Evolutionary conservation across 2,329 filamentous ascomycete species (phyloP).

Genomic region (Hypomyces rosellus): DNA sequence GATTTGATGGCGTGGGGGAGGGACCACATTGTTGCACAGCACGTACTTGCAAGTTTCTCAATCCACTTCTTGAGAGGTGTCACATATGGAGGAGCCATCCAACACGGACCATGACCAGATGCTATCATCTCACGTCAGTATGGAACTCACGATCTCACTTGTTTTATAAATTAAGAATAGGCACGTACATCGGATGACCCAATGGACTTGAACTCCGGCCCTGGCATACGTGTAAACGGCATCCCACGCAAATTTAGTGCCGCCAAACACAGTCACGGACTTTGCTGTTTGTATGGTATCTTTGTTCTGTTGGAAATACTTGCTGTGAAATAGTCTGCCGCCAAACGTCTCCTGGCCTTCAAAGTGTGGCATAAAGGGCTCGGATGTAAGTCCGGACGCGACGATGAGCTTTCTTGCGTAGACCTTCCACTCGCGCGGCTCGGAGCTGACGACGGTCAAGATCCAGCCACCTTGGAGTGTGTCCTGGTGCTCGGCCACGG

Average conservation of each 20-base stretch:
- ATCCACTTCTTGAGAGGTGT: conserved; percentile 62
- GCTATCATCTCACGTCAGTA: conserved; percentile 16
- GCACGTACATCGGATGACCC: conserved; percentile 49
- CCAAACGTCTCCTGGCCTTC: conserved; percentile 40
- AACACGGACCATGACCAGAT: conserved; percentile 52
- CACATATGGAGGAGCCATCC: conserved; percentile 54
- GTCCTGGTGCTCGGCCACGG: conserved; percentile 37
- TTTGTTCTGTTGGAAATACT: conserved; percentile 36
- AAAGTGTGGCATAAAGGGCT: conserved; percentile 39
- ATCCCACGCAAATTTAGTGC: conserved; percentile 60
- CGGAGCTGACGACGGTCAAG: conserved; percentile 23
- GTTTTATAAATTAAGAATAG: not conserved
- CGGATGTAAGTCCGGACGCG: conserved; percentile 50
- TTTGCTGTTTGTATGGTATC: conserved; percentile 36
- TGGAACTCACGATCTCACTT: not conserved
- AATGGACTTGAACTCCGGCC: conserved; percentile 49
- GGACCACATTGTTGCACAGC: not conserved
- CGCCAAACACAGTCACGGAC: conserved; percentile 51
- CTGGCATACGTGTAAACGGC: conserved; percentile 55
- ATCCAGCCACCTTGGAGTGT: conserved; percentile 36
- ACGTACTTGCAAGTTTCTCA: conserved; percentile 56
- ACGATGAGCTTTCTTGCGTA: conserved; percentile 43
- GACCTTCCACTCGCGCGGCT: conserved; percentile 23
- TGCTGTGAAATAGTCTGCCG: conserved; percentile 43
- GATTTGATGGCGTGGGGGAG: not conserved